Conservation (phyloP, 1,284 basidiomycete species). For the Trichosporon inkin region DNA sequence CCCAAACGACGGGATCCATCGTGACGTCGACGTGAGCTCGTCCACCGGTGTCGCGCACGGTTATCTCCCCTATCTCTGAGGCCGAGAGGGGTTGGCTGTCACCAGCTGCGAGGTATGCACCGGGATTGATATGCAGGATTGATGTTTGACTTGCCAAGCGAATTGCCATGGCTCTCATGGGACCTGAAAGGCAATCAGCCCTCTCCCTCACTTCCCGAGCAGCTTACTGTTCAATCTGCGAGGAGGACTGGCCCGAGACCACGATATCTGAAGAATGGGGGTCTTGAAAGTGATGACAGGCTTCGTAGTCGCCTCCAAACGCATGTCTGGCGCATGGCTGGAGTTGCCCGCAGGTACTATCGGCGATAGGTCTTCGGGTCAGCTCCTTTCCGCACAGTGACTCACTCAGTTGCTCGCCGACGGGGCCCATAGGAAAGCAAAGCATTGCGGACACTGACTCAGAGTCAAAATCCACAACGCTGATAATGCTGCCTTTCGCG, state of each 20-base stretch:
- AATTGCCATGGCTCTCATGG: conserved; percentile 26
- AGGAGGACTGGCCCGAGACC: neutral
- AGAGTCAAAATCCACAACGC: neutral
- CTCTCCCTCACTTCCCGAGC: no score
- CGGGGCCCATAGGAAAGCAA: conserved; percentile 31
- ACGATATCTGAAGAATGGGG: conserved; percentile 1
- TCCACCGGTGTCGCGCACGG: conserved; percentile 19
- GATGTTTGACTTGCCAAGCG: conserved; percentile 27
- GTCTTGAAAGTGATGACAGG: conserved; percentile 6
- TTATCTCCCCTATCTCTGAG: conserved; percentile 17
- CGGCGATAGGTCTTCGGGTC: conserved; percentile 29
- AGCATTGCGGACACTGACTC: conserved; percentile 8
- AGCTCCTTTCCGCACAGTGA: neutral
- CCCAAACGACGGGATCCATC: conserved; percentile 30
- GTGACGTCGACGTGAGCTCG: conserved; percentile 34
- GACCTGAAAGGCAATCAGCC: conserved; percentile 18
- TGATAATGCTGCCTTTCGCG: neutral
- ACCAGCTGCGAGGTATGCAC: conserved; percentile 18
- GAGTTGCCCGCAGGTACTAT: conserved; percentile 12
- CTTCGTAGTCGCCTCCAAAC: neutral
- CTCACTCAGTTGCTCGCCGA: conserved; percentile 36
- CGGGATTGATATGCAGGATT: conserved; percentile 27
- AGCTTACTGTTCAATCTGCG: neutral
- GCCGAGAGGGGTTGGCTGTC: conserved; percentile 20
- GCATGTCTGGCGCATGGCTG: neutral